Percentiles rank a stretch among this genome's conserved stretches.
These are phyloP conservation scores for Penicillium subrubescens DNA, from an alignment of 495 filamentous ascomycete species.

Conservation along the genomic window DNA sequence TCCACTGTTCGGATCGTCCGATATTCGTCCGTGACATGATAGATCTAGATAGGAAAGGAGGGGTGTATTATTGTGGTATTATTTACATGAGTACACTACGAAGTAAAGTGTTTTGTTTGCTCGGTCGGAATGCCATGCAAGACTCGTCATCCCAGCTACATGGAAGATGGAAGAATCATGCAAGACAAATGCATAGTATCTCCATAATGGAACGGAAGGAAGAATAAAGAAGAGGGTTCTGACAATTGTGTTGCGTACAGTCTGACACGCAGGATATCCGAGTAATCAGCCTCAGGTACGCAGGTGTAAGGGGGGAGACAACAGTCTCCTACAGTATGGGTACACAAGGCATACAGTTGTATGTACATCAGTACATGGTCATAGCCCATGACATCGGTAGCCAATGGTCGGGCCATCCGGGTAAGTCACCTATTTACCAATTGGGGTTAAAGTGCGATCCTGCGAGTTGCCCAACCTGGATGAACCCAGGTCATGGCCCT, in stretches of 20 bases:
- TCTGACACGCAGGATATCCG: not conserved
- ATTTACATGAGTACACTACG: not conserved
- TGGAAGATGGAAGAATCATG: not conserved
- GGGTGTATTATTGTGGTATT: not conserved
- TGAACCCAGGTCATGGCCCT: not conserved
- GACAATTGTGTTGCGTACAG: not conserved
- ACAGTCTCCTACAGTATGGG: not conserved
- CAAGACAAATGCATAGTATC: not conserved
- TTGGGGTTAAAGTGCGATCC: conserved; percentile 14
- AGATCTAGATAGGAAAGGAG: not conserved
- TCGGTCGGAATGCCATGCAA: not conserved
- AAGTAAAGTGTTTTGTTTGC: not conserved
- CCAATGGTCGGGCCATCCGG: conserved; percentile 13
- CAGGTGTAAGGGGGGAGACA: not conserved
- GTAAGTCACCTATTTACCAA: not conserved
- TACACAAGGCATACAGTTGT: not conserved
- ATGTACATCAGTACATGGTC: not conserved
- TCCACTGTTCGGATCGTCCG: conserved; percentile 7
- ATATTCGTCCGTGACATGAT: not conserved
- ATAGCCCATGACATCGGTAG: not conserved
- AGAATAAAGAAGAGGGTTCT: conserved; percentile 7
- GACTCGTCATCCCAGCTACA: not conserved
- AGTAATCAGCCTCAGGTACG: conserved; percentile 14
- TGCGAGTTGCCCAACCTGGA: conserved; percentile 19
- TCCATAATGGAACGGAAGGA: not conserved